A percentile compares a stretch with the other conserved stretches of the same genome.
These are phyloP conservation scores for Skeletonema costatum DNA, from an alignment of 108 stramenopile species.

Conservation along the genomic window DNA sequence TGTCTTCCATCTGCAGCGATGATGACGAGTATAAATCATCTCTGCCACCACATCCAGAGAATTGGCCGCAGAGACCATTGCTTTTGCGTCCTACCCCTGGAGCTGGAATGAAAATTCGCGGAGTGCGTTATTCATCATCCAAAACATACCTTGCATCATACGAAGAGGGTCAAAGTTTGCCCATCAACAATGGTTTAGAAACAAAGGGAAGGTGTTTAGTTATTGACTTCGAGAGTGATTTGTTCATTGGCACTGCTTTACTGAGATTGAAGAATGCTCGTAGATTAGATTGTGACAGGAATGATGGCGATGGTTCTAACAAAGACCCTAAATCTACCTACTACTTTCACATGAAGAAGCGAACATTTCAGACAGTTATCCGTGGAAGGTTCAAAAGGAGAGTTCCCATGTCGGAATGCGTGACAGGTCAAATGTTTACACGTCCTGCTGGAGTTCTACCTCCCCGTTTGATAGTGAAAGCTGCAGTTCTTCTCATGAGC, in stretches of 20 bases:
- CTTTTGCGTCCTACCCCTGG: slow-evolving; percentile 66
- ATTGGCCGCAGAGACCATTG: slow-evolving; percentile 69
- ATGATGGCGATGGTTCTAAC: not conserved
- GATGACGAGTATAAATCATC: not conserved
- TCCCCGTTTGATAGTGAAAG: slow-evolving; percentile 67
- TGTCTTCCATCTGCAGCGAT: not conserved
- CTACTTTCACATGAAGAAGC: slow-evolving; percentile 60
- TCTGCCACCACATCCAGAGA: slow-evolving; percentile 26
- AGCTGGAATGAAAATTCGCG: slow-evolving; percentile 52
- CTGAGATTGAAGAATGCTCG: slow-evolving; percentile 54
- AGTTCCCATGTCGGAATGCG: slow-evolving; percentile 52
- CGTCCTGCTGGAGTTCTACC: slow-evolving; percentile 66
- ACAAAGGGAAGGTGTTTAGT: slow-evolving; percentile 55
- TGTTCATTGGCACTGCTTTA: slow-evolving; percentile 72
- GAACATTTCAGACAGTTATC: slow-evolving; percentile 67
- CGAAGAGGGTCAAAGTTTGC: slow-evolving; percentile 53
- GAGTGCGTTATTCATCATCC: slow-evolving; percentile 55
- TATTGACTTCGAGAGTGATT: slow-evolving; percentile 72
- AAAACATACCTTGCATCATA: slow-evolving; percentile 36
- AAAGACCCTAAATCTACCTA: not conserved
- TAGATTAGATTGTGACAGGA: not conserved
- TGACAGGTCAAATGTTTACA: slow-evolving; percentile 67
- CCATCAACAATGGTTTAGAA: slow-evolving; percentile 83
- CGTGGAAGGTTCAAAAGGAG: slow-evolving; percentile 50
- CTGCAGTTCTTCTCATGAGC: slow-evolving; percentile 61